phyloP scores from a whole-genome alignment of 2,329 filamentous ascomycete genomes.

The Aspergillus ustus region DNA sequence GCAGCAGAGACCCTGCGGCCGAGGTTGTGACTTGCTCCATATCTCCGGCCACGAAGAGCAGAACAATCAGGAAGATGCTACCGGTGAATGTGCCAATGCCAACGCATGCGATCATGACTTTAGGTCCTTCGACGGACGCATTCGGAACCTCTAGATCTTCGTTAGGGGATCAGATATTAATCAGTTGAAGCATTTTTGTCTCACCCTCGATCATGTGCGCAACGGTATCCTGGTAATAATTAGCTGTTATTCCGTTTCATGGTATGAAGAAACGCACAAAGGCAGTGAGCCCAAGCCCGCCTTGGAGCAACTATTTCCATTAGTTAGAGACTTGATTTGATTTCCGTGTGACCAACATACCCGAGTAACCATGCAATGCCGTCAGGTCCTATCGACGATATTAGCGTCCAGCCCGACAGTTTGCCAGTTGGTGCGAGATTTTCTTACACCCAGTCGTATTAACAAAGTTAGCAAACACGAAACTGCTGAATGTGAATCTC shows the following conservation, averaged over 20 bases:
- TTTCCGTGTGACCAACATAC: constrained; percentile 33
- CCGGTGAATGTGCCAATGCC: constrained; percentile 67
- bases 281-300: constrained; percentile 59
- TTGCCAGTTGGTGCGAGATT: too few relatives aligned
- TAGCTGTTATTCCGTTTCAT: too few relatives aligned
- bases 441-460: too few relatives aligned
- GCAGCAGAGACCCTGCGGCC: constrained; percentile 61
- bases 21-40: constrained; percentile 61
- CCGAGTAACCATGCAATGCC: constrained; percentile 58
- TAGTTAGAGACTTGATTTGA: constrained; percentile 18
- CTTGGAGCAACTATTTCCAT: constrained; percentile 48
- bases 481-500: too few relatives aligned
- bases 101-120: constrained; percentile 69
- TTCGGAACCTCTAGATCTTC: constrained; percentile 48
- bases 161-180: too few relatives aligned
- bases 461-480: too few relatives aligned
- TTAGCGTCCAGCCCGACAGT: too few relatives aligned
- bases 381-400: constrained; percentile 58
- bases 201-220: constrained; percentile 59
- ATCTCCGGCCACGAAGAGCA: constrained; percentile 68
- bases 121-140: constrained; percentile 61
- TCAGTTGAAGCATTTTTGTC: constrained; percentile 15
- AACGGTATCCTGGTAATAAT: constrained; percentile 38
- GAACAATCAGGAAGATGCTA: constrained; percentile 64
- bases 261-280: constrained; percentile 45